Base-by-base conservation (phyloP, 345 rosid genomes). In the Fremontodendron californicum region DNA sequence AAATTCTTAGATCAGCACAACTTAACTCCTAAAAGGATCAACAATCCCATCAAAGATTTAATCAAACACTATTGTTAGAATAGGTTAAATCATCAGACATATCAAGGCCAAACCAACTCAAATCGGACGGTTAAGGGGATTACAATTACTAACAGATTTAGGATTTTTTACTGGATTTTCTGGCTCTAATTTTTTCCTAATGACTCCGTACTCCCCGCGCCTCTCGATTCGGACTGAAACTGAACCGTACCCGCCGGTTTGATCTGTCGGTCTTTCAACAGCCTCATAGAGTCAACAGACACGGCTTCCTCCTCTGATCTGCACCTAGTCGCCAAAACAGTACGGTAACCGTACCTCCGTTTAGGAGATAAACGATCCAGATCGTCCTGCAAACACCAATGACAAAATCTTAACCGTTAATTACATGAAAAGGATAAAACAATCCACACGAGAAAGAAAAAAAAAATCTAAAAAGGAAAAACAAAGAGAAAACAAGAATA, bases 61-160 rank as follows among this genome's bases (percentile, higher is more conserved):
- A 54, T 51, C 48, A 10, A 19, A 23, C 57, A 43, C 77, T 69
- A 45, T 55, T 23, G 73, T 75, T 77, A 71, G 79, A 69, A 76
- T 55, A 57, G 51, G 82, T 76, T 79, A 82, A 62, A 69, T 63
- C 4, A 48, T 48, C 72, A 42, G 33, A 60, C 75, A 61, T 51
- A 67, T 73, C 65, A 43, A 43, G 37, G 31, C 58, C 21, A 55
- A 69, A 27, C 70, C 35, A 37, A 54, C 75, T 73, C 66, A 67
- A 33, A 84, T 78, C 82, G 71, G 58, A 71, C 84, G 84, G 82
- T 80, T 75, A 27, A 37, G 21, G 42, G 1, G 64, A 19, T 58
- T 52, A 31, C 10, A 75, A 52, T 72, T 78, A 25, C 42, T 5
- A 35, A 79, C 62, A 57, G 81, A 74, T 29, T 62, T 63, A 52